Conservation (phyloP, 2,329 filamentous ascomycete species). For the Fusarium sp. region DNA sequence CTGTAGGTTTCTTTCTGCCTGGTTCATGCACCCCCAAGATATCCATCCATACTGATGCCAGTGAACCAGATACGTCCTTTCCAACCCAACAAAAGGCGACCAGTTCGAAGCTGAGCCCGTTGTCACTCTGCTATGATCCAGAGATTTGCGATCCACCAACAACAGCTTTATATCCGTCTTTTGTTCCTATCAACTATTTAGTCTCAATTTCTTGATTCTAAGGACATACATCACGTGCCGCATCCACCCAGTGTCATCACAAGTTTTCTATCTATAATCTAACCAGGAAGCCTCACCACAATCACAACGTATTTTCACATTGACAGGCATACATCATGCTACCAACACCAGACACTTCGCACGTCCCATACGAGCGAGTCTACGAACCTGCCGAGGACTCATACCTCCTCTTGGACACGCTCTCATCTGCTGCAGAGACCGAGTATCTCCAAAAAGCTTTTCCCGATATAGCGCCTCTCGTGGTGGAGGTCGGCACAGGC, state of each 20-base stretch:
- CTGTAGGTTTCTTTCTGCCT: background rate
- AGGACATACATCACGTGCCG: conserved; percentile 31
- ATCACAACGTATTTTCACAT: conserved; percentile 3
- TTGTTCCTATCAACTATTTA: background rate
- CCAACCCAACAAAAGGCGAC: background rate
- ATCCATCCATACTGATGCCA: background rate
- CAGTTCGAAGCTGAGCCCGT: background rate
- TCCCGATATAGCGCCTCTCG: conserved; percentile 62
- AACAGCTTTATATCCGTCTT: background rate
- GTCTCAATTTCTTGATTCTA: background rate
- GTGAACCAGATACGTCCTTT: background rate
- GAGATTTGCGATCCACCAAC: background rate
- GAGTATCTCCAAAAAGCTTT: conserved; percentile 76
- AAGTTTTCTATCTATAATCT: conserved; percentile 18
- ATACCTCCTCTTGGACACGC: conserved; percentile 90
- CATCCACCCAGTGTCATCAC: conserved; percentile 18
- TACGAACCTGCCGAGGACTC: conserved; percentile 98
- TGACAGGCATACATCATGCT: conserved; percentile 68
- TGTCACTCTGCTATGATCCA: background rate
- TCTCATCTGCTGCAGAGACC: conserved; percentile 76
- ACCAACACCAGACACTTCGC: conserved; percentile 91
- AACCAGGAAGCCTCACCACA: conserved; percentile 34
- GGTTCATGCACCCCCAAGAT: background rate
- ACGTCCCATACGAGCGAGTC: conserved; percentile 87
- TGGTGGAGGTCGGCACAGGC: conserved; percentile 89